These are phyloP conservation scores for Tremella mesenterica DNA, from an alignment of 768 basidiomycete species.

Conservation along the genomic window DNA sequence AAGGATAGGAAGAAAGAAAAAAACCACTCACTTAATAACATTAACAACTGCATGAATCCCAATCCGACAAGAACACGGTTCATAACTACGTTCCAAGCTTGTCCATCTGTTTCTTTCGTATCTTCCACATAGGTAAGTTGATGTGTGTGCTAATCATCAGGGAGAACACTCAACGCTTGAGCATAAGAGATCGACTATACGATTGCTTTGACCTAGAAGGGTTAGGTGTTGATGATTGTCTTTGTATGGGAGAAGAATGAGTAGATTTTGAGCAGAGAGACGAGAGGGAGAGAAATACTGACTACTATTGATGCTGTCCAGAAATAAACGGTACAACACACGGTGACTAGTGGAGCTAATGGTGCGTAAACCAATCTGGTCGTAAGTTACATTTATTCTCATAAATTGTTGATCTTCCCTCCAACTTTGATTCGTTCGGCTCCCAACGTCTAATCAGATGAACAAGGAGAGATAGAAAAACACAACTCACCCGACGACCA, in stretches of 20 bases:
- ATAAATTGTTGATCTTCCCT: no score
- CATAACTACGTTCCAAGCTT: conserved; percentile 69
- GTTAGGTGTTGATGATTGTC: no score
- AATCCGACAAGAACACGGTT: conserved; percentile 74
- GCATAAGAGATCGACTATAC: no score
- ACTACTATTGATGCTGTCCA: conserved; percentile 50
- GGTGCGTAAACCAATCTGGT: conserved; percentile 83
- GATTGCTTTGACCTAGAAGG: no score
- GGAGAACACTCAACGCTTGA: neutral
- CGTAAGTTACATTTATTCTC: no score
- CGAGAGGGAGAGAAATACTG: neutral
- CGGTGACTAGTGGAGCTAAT: conserved; percentile 74
- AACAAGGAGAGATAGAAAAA: conserved; percentile 5
- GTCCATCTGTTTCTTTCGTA: conserved; percentile 78
- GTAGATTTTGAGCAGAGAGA: no score
- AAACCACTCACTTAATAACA: conserved; percentile 35
- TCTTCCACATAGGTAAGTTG: conserved; percentile 88
- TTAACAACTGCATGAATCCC: conserved; percentile 64
- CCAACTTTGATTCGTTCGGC: no score
- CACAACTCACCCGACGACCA: no score
- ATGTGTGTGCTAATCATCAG: conserved; percentile 11
- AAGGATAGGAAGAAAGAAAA: neutral
- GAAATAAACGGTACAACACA: conserved; percentile 72
- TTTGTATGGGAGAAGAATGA: no score
- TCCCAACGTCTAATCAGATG: conserved; percentile 6